Conservation (phyloP, 306 rosid species). For the Mimosa pudica region DNA sequence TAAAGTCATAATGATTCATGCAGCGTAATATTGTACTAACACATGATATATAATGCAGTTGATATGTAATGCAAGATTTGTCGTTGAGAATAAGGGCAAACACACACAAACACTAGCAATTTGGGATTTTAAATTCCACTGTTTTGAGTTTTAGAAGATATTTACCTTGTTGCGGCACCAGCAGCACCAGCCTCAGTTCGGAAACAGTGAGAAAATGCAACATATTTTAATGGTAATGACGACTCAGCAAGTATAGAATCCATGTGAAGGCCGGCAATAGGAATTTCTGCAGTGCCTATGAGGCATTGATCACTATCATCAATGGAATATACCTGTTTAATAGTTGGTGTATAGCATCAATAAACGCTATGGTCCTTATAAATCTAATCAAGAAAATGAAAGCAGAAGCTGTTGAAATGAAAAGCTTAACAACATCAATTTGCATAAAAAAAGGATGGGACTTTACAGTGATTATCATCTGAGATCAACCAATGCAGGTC, state of each 20-base stretch:
- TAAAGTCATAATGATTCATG: slow-evolving; percentile 2
- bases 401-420: slow-evolving; percentile 1
- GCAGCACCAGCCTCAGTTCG: slow-evolving; percentile 99
- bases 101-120: background rate
- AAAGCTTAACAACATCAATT: slow-evolving; percentile 24
- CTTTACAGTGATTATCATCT: slow-evolving; percentile 21
- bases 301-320: slow-evolving; percentile 92
- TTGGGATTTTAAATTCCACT: background rate
- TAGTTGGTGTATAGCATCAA: slow-evolving; percentile 40
- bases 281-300: slow-evolving; percentile 98
- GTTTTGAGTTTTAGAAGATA: background rate
- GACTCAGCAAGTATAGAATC: slow-evolving; percentile 86
- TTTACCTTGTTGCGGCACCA: slow-evolving; percentile 83
- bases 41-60: background rate
- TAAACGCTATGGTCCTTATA: slow-evolving; percentile 25
- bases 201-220: slow-evolving; percentile 90
- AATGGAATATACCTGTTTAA: slow-evolving; percentile 83
- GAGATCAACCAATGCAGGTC: slow-evolving; percentile 23
- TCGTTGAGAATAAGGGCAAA: background rate
- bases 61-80: background rate
- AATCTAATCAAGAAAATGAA: slow-evolving; percentile 23
- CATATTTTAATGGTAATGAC: slow-evolving; percentile 81
- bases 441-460: slow-evolving; percentile 14
- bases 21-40: background rate
- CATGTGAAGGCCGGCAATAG: slow-evolving; percentile 98